Evolutionary conservation across 768 basidiomycete species (phyloP).

Genomic region (Polyporus arcularius): DNA sequence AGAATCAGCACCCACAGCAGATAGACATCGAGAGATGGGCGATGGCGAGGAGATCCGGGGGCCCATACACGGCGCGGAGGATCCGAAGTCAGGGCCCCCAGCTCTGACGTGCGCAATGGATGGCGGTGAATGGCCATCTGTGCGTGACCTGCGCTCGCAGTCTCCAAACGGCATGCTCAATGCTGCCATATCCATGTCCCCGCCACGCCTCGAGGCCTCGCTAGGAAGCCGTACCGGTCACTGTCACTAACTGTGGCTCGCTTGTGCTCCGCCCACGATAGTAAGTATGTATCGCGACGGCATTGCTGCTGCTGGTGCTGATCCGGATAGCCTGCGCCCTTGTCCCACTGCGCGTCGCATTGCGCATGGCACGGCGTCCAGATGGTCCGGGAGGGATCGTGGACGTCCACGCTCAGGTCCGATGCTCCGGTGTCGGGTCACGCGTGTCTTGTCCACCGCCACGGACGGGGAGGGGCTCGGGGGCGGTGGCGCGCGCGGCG

Average conservation of each 20-base stretch:
- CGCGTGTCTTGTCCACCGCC: slow-evolving; percentile 12
- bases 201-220: background rate
- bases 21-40: slow-evolving; percentile 16
- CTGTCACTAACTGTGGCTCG: background rate
- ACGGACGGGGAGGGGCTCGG: background rate
- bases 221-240: slow-evolving; percentile 1
- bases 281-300: too few relatives aligned
- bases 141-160: background rate
- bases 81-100: slow-evolving; percentile 5
- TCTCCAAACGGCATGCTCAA: slow-evolving; percentile 22
- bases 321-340: too few relatives aligned
- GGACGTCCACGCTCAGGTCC: slow-evolving; percentile 17
- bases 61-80: slow-evolving; percentile 15
- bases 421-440: slow-evolving; percentile 12
- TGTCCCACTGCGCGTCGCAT: background rate
- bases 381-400: slow-evolving; percentile 11
- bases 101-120: background rate
- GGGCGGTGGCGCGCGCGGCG: background rate
- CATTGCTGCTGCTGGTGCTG: background rate
- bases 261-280: background rate
- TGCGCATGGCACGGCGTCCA: slow-evolving; percentile 11
- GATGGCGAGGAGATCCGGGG: slow-evolving; percentile 1
- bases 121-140: background rate
- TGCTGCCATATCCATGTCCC: slow-evolving; percentile 19
- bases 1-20: background rate